Base-by-base conservation (phyloP, 495 filamentous ascomycete species). In the Thermochaetoides thermophila region DNA sequence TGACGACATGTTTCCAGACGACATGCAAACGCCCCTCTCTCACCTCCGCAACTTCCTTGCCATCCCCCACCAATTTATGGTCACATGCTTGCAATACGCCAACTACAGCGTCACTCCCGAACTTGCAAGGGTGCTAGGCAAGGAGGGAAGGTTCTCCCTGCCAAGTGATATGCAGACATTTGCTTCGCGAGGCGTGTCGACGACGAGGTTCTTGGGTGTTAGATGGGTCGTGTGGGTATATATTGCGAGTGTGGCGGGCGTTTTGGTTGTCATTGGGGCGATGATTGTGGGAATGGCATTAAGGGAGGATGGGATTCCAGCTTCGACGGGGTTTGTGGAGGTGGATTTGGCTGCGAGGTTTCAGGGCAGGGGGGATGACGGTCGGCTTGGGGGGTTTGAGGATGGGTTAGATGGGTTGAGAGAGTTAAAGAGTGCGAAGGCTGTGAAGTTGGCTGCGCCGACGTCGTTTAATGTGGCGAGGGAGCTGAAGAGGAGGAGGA, bases 41-140 rank as follows among this genome's bases (percentile, higher is more conserved):
- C 27, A 36, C 26, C 34, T 36, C 18, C 34, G 27, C 26, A 36
- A 36, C 26, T 36, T 36, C 34, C 34, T 36, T 19, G 34, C 34
- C 34, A 36, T 36, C 27, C 34, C 34, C 7, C 34, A 29, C 12
- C 34, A 36, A 19, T 36, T 36, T 19, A 29, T 29, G 17, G 27
- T 24, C 7, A 30, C 27, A 10, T 36, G 25, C 27, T 18, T 29
- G 18, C 34, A 36, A 13, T 36, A 15, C 17, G 34, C 34, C 25
- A 36, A 36, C 34, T 36, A 36, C 19, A 36, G 14, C 16, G 32
- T 35, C n/a, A 12, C 14, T 2, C 20, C 22, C 14, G 22, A n/a
- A n/a, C n/a, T n/a, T n/a, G n/a, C n/a, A n/a, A 6, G 21, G 11
- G 21, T 24, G 6, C 6, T 6, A 11, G 17, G 17, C 5, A 16